phyloP scores from a whole-genome alignment of 345 rosid species.

The Xanthoceras sorbifolium region DNA sequence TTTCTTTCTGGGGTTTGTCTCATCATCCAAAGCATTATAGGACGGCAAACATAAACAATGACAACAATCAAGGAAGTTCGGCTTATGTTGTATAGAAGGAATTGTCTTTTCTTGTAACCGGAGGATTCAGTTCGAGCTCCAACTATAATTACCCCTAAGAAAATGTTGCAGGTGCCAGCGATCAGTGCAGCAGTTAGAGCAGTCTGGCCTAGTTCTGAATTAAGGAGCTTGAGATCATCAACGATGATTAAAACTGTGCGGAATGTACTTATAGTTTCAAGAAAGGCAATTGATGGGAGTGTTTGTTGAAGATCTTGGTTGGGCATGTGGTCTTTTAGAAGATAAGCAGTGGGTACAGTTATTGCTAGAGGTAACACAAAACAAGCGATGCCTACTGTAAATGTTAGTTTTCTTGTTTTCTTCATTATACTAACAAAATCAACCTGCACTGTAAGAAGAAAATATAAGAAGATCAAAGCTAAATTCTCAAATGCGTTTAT shows the following conservation, averaged over 20 bases:
- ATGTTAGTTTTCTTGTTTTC: constrained; percentile 40
- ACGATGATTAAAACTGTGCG: constrained; percentile 18
- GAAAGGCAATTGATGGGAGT: not conserved
- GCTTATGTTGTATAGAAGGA: not conserved
- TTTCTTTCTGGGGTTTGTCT: constrained; percentile 42
- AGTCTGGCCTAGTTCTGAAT: constrained; percentile 49
- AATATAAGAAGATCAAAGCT: constrained; percentile 38
- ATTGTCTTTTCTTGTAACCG: too few relatives aligned
- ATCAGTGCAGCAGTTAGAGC: constrained; percentile 48
- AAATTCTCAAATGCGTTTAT: constrained; percentile 30
- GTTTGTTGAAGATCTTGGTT: not conserved
- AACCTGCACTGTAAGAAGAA: constrained; percentile 35
- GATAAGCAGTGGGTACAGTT: constrained; percentile 12
- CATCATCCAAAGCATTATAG: constrained; percentile 43
- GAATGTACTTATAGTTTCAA: constrained; percentile 28
- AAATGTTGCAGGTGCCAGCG: not conserved
- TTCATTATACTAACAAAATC: constrained; percentile 29
- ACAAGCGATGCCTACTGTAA: constrained; percentile 34
- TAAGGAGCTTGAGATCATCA: constrained; percentile 40
- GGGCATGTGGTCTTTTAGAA: not conserved
- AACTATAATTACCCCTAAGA: not conserved
- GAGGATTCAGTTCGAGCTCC: too few relatives aligned
- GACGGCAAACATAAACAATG: constrained; percentile 22
- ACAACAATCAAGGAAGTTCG: not conserved
- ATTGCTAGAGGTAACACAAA: constrained; percentile 29